Percentiles rank a stretch among this genome's conserved stretches.
Conservation (phyloP, 495 filamentous ascomycete genomes). For the Pyronema omphalodes region DNA sequence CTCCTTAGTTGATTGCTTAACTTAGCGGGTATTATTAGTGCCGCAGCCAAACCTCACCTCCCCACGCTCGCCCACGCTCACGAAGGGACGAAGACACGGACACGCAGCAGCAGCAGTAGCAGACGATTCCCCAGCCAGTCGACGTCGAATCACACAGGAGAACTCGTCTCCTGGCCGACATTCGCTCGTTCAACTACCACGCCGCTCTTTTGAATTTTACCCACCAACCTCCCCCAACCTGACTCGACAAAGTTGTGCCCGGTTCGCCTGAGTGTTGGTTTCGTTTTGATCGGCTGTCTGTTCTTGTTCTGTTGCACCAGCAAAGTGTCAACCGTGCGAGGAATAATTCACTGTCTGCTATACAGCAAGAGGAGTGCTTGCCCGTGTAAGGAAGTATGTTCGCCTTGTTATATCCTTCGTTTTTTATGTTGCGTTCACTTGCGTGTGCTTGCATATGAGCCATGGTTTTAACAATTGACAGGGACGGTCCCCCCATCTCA, state of each 20-base stretch:
- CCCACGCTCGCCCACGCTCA: background rate
- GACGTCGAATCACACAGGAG: too few relatives aligned
- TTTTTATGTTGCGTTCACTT: background rate
- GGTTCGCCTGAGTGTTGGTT: background rate
- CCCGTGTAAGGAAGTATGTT: background rate
- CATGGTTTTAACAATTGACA: background rate
- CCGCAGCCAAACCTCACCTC: slow-evolving; percentile 1
- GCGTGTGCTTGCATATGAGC: background rate
- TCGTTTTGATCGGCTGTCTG: background rate
- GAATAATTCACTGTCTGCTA: background rate
- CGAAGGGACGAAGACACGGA: too few relatives aligned
- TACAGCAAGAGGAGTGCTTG: background rate
- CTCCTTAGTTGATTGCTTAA: too few relatives aligned
- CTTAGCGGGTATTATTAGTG: background rate
- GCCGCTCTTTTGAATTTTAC: background rate
- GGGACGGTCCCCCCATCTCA: background rate
- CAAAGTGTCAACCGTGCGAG: background rate
- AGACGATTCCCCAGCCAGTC: too few relatives aligned
- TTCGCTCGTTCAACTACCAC: background rate
- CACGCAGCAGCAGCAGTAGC: too few relatives aligned
- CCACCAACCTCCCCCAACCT: background rate
- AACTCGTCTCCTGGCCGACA: too few relatives aligned
- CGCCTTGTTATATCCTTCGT: background rate
- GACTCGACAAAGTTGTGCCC: background rate
- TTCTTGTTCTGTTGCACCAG: background rate